A percentile compares a stretch with the other conserved stretches of the same genome.
These are phyloP conservation scores for Hymenotorrendiella dingleyae DNA, from an alignment of 2,329 filamentous ascomycete species.

Conservation along the genomic window DNA sequence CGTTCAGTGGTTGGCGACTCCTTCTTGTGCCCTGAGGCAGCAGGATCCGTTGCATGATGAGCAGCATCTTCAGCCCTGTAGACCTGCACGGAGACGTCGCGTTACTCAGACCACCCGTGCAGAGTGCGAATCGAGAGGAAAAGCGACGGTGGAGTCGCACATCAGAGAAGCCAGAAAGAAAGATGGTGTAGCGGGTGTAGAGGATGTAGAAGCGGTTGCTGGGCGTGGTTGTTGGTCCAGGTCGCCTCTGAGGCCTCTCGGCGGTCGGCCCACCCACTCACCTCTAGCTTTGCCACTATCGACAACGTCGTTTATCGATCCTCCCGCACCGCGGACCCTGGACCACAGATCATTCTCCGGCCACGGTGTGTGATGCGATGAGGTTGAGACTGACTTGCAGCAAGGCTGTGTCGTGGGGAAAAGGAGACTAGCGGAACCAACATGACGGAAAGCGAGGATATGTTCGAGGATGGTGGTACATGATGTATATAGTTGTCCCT, in stretches of 20 bases:
- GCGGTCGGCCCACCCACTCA: too few species aligned
- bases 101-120: background rate
- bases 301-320: constrained; percentile 2
- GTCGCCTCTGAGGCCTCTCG: too few species aligned
- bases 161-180: too few species aligned
- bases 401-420: constrained; percentile 8
- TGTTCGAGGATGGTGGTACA: background rate
- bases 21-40: background rate
- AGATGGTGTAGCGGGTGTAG: background rate
- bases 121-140: background rate
- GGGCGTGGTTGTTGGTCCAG: too few species aligned
- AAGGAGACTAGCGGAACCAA: too few species aligned
- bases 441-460: too few species aligned
- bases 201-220: too few species aligned
- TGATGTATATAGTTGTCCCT: background rate
- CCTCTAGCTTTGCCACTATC: too few species aligned
- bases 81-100: background rate
- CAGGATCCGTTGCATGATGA: background rate
- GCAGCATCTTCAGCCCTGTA: constrained; percentile 6
- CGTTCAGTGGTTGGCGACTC: background rate
- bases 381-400: background rate
- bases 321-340: too few species aligned
- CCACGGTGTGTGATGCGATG: background rate
- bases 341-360: background rate
- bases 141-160: too few species aligned